phyloP scores from a whole-genome alignment of 1,139 yeast genomes.

The Lodderomyces jiufengensis region DNA sequence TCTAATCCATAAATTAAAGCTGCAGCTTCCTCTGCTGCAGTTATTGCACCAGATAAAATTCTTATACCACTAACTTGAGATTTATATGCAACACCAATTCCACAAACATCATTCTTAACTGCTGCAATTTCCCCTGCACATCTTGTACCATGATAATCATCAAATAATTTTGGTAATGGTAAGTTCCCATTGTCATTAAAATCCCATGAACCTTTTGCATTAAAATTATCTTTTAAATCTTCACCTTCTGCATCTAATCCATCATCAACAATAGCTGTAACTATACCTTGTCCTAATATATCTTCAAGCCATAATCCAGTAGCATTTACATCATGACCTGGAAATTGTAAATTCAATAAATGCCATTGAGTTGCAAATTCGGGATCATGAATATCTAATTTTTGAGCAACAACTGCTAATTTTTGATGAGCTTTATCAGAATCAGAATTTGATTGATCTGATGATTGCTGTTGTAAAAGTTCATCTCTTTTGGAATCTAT shows the following conservation, averaged over 20 bases:
- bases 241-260: constrained; percentile 80
- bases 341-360: constrained; percentile 62
- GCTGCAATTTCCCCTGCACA: constrained; percentile 98
- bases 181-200: constrained; percentile 70
- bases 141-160: constrained; percentile 94
- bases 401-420: constrained; percentile 39
- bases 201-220: constrained; percentile 82
- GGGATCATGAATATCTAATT: constrained; percentile 74
- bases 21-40: constrained; percentile 87
- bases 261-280: constrained; percentile 90
- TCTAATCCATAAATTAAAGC: constrained; percentile 79
- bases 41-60: constrained; percentile 74
- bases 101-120: constrained; percentile 83
- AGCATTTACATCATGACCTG: constrained; percentile 86
- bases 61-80: constrained; percentile 89
- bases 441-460: constrained; percentile 1
- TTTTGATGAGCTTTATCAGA: constrained; percentile 10
- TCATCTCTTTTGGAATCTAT: constrained; percentile 15
- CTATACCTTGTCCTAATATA: constrained; percentile 76
- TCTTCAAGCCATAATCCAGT: constrained; percentile 82
- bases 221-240: constrained; percentile 72
- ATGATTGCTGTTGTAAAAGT: not conserved
- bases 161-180: constrained; percentile 78
- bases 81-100: constrained; percentile 89
- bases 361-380: constrained; percentile 87